Evolutionary conservation across 176 grass and related monocot species (phyloP), one percentile per base, ranked within the genome.

Genomic region (Triticum urartu): DNA sequence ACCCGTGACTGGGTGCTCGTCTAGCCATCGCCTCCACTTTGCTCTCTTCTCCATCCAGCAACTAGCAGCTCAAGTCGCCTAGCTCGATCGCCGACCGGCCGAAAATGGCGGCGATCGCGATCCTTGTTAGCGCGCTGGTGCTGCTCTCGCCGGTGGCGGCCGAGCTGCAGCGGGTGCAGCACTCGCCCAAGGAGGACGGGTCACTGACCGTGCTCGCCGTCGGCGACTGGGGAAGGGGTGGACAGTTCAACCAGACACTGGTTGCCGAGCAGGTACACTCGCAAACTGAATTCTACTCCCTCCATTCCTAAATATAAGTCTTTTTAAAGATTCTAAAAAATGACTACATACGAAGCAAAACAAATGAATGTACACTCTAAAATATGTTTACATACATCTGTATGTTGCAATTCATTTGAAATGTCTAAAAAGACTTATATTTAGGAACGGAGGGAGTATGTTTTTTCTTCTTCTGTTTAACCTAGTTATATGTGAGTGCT

Each of bases 161-260:
- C 6, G 92, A 92, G 83, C 80, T 97, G 30, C 50, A 80, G 12
- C 58, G 80, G 69, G 47, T 97, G 43, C 88, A 94, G 79, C 94
- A 97, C 67, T 11, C 45, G 20, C 79, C 85, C 2, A 94, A 92
- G 81, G 69, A 47, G 0, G 74, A 97, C 26, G 94, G 88, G 10
- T 91, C 88, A 5, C 88, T 97, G 5, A 39, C 64, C 33, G 12
- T 97, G 64, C 84, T 97, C 3, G 94, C 86, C 59, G 68, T 94
- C 5, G 94, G 92, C 1, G 94, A 97, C 42, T 97, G 94, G 92
- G 92, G 94, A 0, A 65, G 94, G 22, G 86, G 84, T 12, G 94
- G 94, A 13, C 77, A 84, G n/a, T 94, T 18, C 33, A 97, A 97
- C 86, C 94, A 97, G 87, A 91, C 94, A 21, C 65, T 92, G 0